Evolutionary conservation across 129 eudicot genomes (phyloP).

Genomic region (Pseudognaphalium luteoalbum): DNA sequence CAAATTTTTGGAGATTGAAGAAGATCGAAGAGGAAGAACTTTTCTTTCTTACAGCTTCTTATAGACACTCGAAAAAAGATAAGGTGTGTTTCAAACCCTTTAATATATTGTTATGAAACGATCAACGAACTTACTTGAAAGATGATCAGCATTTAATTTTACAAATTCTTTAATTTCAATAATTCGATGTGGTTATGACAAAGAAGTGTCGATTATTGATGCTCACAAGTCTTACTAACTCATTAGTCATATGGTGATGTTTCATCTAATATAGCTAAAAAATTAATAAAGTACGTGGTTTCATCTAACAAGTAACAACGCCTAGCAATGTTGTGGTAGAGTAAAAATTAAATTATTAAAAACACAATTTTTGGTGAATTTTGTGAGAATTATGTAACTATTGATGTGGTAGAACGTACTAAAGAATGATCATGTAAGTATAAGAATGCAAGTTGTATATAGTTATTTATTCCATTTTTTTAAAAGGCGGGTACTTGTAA

Average conservation of each 20-base stretch:
- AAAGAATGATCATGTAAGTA: background rate
- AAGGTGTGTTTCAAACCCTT: slow-evolving; percentile 19
- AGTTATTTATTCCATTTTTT: too few species aligned
- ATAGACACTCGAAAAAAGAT: slow-evolving; percentile 29
- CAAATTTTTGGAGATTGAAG: slow-evolving; percentile 45
- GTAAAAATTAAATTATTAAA: background rate
- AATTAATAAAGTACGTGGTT: background rate
- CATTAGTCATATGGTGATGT: background rate
- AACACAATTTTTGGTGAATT: too few species aligned
- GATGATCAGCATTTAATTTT: background rate
- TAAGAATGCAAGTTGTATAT: too few species aligned
- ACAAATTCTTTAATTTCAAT: too few species aligned
- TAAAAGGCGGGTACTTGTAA: too few species aligned
- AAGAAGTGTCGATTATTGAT: background rate
- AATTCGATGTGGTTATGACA: too few species aligned
- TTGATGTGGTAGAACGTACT: background rate
- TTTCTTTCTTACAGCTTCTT: slow-evolving; percentile 41
- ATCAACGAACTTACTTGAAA: too few species aligned
- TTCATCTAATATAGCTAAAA: background rate
- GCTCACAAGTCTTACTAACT: background rate
- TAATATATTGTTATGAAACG: too few species aligned
- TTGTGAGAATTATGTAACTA: background rate
- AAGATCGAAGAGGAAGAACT: slow-evolving; percentile 45
- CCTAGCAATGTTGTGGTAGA: background rate
- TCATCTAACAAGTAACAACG: background rate